Base-by-base conservation (phyloP, 352 stramenopile genomes). In the Globisporangium parvum region DNA sequence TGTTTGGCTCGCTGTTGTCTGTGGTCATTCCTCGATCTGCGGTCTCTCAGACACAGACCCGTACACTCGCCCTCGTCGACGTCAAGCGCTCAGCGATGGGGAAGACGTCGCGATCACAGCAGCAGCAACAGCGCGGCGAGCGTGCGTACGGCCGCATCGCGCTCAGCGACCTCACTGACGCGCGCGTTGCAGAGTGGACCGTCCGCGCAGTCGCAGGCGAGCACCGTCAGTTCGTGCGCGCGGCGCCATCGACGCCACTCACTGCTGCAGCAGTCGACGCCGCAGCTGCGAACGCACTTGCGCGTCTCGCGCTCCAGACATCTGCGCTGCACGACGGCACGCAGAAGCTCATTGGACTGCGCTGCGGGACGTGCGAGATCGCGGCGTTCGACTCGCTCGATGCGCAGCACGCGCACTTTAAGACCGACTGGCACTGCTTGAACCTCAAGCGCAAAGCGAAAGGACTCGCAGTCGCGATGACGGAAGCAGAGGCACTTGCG, bases 341-440 rank as follows among this genome's bases (percentile, higher is more conserved):
- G 47, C 67, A 61, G 42, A 64, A 74, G 55, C 66, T 71, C 15
- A 56, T 77, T 10, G 75, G 77, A 24, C 63, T 93, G 42, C 83
- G 81, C 51, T 95, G 85, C 28, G 76, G 81, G 23, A 73, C 83
- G 20, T 96, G 87, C 53, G 77, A 91, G 17, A 66, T 91, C 20
- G 31, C 69, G 10, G 28, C 63, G 21, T 96, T 96, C 48, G 65
- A 62, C 8, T 82, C 80, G 42, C 63, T 95, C 44, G 68, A 93
- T n/a, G 83, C 85, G 15, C 86, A 95, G 63, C 76, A 94, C 60
- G 61, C 65, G 52, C 87, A 96, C 54, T 95, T 93, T 53, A 94
- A 93, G 65, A 90, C 71, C 9, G 64, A 90, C 24, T 83, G 69
- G 52, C 87, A 96, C 62, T 84, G 83, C 47, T 60, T 75, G 26